These are phyloP conservation scores for Exophiala sideris DNA, from an alignment of 2,329 filamentous ascomycete genomes.

Conservation along the genomic window DNA sequence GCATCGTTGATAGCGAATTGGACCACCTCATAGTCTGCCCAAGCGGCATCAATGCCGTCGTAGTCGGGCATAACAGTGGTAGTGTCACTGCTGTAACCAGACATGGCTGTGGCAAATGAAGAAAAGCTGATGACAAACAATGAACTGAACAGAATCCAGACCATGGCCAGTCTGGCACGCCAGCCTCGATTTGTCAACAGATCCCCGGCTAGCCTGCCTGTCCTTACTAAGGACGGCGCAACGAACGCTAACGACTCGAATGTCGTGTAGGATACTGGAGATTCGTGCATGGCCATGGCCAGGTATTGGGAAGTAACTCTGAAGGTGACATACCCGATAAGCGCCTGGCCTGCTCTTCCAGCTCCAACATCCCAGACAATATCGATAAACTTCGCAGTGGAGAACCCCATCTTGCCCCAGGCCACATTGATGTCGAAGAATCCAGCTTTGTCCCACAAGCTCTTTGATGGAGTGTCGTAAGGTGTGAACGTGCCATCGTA, in stretches of 20 bases:
- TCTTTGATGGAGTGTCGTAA: constrained; percentile 8
- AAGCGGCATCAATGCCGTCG: constrained; percentile 27
- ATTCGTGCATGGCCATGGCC: constrained; percentile 33
- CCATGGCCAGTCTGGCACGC: constrained; percentile 28
- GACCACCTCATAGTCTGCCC: constrained; percentile 26
- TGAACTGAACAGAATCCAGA: constrained; percentile 34
- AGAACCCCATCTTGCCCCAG: constrained; percentile 29
- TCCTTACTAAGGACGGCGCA: constrained; percentile 28
- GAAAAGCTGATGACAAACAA: constrained; percentile 34
- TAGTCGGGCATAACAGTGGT: constrained; percentile 25
- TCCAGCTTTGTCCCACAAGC: constrained; percentile 17
- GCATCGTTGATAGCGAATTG: constrained; percentile 22
- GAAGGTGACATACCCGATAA: constrained; percentile 32
- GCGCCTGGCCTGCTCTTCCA: constrained; percentile 33
- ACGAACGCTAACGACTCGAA: constrained; percentile 35
- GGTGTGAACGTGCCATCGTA: constrained; percentile 18
- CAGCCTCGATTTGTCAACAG: constrained; percentile 23
- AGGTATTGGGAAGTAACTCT: constrained; percentile 36
- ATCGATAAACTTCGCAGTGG: constrained; percentile 36
- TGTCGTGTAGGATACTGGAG: constrained; percentile 34
- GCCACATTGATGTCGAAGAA: constrained; percentile 23
- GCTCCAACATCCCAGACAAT: constrained; percentile 36
- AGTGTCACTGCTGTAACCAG: constrained; percentile 36
- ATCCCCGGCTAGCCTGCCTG: constrained; percentile 32
- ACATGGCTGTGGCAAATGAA: constrained; percentile 36